Percentiles rank a stretch among this genome's conserved stretches.
These are phyloP conservation scores for Calocera viscosa DNA, from an alignment of 768 basidiomycete genomes.

Conservation along the genomic window DNA sequence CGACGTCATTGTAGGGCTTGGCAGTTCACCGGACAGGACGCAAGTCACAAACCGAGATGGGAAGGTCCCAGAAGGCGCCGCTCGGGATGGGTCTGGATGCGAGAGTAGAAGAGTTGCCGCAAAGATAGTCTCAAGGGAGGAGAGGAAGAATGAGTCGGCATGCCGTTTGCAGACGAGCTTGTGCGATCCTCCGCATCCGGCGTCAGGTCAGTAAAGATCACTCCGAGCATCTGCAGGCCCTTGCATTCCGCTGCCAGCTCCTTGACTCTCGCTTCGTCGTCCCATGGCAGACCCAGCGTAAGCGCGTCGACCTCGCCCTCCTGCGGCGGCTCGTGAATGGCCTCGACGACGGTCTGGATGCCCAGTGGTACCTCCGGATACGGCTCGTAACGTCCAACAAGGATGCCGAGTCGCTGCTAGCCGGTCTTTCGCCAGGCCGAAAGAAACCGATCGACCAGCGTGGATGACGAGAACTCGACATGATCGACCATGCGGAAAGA, in stretches of 20 bases:
- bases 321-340: constrained; percentile 91
- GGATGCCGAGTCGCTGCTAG: constrained; percentile 84
- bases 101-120: constrained; percentile 71
- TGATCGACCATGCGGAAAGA: constrained; percentile 96
- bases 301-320: constrained; percentile 92
- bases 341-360: constrained; percentile 93
- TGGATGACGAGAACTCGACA: constrained; percentile 80
- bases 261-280: constrained; percentile 69
- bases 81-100: constrained; percentile 58
- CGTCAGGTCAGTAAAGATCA: constrained; percentile 90
- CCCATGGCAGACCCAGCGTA: constrained; percentile 86
- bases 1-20: constrained; percentile 79
- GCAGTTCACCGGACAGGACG: constrained; percentile 79
- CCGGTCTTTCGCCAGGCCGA: constrained; percentile 85
- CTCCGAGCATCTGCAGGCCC: constrained; percentile 68
- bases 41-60: constrained; percentile 87
- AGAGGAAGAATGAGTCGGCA: constrained; percentile 80
- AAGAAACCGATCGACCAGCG: constrained; percentile 75
- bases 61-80: constrained; percentile 72
- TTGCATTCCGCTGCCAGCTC: constrained; percentile 44
- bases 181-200: constrained; percentile 72
- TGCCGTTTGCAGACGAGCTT: constrained; percentile 89
- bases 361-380: constrained; percentile 98
- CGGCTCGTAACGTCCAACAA: constrained; percentile 81
- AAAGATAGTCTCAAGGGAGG: constrained; percentile 89